Percentiles rank a stretch among this genome's conserved stretches.
Evolutionary conservation across 2,329 filamentous ascomycete genomes (phyloP).

Genomic region (Grosmannia penicillata): DNA sequence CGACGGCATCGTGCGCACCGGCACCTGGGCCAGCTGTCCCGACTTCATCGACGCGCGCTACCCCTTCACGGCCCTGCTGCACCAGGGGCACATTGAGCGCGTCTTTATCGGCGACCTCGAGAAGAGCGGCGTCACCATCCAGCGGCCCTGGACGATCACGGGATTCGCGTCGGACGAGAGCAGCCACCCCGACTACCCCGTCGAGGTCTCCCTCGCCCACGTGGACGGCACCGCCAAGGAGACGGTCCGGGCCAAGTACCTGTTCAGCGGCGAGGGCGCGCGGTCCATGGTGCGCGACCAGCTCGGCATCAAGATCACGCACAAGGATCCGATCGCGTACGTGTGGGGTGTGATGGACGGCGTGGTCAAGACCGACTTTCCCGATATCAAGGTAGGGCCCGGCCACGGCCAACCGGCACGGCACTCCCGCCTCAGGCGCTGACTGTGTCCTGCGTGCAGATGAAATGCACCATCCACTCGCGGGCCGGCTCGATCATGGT

Average conservation of each 20-base stretch:
- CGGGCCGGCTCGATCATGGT: constrained; percentile 64
- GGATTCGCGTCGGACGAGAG: constrained; percentile 45
- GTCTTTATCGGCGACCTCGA: constrained; percentile 53
- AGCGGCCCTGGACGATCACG: constrained; percentile 50
- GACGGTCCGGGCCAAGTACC: constrained; percentile 52
- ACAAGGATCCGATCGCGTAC: constrained; percentile 54
- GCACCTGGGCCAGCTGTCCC: constrained; percentile 77
- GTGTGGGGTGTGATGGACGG: constrained; percentile 69
- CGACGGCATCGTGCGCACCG: constrained; percentile 47
- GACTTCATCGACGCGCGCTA: constrained; percentile 64
- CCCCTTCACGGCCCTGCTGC: constrained; percentile 54
- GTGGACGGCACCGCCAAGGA: constrained; percentile 57
- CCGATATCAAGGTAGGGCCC: constrained; percentile 48
- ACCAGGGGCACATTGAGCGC: constrained; percentile 58
- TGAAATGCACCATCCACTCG: constrained; percentile 66
- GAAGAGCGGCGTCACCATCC: constrained; percentile 43
- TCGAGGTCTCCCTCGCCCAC: constrained; percentile 64
- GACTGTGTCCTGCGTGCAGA: constrained; percentile 21
- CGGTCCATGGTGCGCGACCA: constrained; percentile 50
- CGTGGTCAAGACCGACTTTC: constrained; percentile 58
- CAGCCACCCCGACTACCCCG: constrained; percentile 52
- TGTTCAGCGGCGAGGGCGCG: constrained; percentile 59
- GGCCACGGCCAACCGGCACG: too few species aligned
- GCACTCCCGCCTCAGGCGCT: too few species aligned
- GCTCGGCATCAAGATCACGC: constrained; percentile 54